phyloP scores from a whole-genome alignment of 805 yeast genomes.

The Suhomyces sp. region DNA sequence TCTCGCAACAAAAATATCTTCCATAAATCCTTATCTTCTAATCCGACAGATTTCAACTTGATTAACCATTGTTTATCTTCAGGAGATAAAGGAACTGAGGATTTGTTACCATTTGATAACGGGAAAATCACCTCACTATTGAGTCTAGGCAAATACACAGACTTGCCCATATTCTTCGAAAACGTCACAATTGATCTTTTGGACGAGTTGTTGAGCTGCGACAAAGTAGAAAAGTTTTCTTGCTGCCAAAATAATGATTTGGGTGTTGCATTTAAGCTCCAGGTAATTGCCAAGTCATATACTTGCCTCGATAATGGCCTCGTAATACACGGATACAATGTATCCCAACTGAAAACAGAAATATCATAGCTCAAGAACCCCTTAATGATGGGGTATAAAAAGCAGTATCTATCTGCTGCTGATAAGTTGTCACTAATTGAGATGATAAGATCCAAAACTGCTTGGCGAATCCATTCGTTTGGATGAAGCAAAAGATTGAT shows the following conservation, averaged over 20 bases:
- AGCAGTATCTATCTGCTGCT: constrained; percentile 79
- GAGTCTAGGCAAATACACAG: constrained; percentile 29
- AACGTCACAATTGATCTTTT: constrained; percentile 23
- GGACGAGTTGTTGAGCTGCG: constrained; percentile 15
- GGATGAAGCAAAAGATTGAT: constrained; percentile 76
- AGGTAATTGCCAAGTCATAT: constrained; percentile 59
- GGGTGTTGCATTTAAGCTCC: constrained; percentile 64
- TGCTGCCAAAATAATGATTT: constrained; percentile 82
- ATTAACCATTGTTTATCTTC: constrained; percentile 75
- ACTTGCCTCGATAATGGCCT: constrained; percentile 66
- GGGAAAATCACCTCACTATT: constrained; percentile 11
- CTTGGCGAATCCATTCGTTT: constrained; percentile 78
- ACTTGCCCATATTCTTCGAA: constrained; percentile 36
- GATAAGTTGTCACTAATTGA: constrained; percentile 62
- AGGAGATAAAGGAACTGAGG: constrained; percentile 44
- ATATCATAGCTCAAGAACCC: constrained; percentile 79
- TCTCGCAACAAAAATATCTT: constrained; percentile 70
- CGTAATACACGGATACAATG: constrained; percentile 64
- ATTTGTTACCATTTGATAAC: constrained; percentile 11
- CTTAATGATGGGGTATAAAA: constrained; percentile 76
- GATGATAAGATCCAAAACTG: constrained; percentile 59
- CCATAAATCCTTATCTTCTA: constrained; percentile 76
- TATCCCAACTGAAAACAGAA: constrained; percentile 61
- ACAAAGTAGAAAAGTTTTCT: constrained; percentile 18
- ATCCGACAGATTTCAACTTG: constrained; percentile 69